Base-by-base conservation (phyloP, 2,329 filamentous ascomycete species). In the Mycocentrospora acerina region DNA sequence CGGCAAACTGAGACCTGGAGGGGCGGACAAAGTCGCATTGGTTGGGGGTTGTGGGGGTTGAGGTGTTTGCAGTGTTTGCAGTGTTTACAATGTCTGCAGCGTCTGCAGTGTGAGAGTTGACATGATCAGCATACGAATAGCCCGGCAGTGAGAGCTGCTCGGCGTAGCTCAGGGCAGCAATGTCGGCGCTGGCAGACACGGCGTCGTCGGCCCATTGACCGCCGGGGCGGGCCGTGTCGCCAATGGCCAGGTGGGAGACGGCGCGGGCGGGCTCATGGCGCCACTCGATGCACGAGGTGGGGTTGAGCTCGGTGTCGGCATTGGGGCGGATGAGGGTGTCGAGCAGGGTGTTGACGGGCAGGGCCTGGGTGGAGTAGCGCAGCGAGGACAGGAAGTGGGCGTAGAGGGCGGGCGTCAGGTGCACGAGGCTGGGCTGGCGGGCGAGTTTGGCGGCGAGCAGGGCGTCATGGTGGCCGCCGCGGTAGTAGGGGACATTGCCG, bases 101-200 rank as follows among this genome's bases (percentile, higher is more conserved):
- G n/a, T n/a, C n/a, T n/a, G n/a, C n/a, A n/a, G n/a, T n/a, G n/a
- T n/a, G n/a, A n/a, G n/a, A n/a, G n/a, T n/a, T n/a, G n/a, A n/a
- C n/a, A n/a, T 82, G 75, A 8, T 79, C 72, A 2, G 71, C 69
- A 51, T 80, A 80, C 5, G 74, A 74, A 55, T 81, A 82, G 0
- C 76, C 79, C 0, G 80, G 80, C 17, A 83, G 65, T 11, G 77
- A 81, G 6, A 83, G 68, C 73, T 81, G 78, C 41, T 80, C 78
- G 2, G 79, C 78, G 65, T 83, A 82, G 58, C 79, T 82, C 59
- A 83, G 56, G 0, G 79, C 77, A 29, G 76, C 77, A 45, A 82
- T 80, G 40, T 80, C 72, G 60, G 73, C 74, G 55, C 73, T 79
- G 3, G 75, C 72, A 17, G 69, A 68, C 11, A 73, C 68, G 0